Conservation (phyloP, 805 yeast genomes). For the Debaryomyces maramus region DNA sequence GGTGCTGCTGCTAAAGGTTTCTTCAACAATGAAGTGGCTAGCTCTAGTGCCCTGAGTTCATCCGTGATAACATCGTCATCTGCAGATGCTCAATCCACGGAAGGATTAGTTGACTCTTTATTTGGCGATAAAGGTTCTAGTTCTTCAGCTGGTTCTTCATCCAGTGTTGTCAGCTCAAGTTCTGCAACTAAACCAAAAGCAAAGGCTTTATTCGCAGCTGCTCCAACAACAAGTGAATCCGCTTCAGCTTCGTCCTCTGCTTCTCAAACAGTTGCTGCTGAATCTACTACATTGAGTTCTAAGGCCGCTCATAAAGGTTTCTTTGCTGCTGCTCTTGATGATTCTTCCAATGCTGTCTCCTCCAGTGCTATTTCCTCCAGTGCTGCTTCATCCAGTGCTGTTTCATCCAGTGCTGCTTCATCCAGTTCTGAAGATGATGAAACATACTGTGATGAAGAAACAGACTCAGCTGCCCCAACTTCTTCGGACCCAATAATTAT, state of each 20-base stretch:
- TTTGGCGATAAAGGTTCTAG: neutral
- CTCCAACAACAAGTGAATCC: slow-evolving; percentile 3
- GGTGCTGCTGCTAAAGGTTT: neutral
- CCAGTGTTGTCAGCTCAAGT: slow-evolving; percentile 4
- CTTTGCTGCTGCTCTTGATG: slow-evolving; percentile 8
- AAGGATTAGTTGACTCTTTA: no score
- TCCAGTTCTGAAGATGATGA: slow-evolving; percentile 16
- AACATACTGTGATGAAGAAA: slow-evolving; percentile 17
- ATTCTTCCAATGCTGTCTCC: neutral
- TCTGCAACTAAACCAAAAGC: slow-evolving; percentile 9
- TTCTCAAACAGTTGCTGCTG: slow-evolving; percentile 7
- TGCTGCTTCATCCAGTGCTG: slow-evolving; percentile 4
- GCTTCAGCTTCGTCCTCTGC: slow-evolving; percentile 4
- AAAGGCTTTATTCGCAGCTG: neutral
- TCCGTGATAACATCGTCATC: no score
- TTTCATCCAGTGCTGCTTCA: slow-evolving; percentile 6
- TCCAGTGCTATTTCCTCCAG: slow-evolving; percentile 1
- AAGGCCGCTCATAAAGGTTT: no score
- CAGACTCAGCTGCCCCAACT: slow-evolving; percentile 4
- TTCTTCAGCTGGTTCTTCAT: slow-evolving; percentile 2
- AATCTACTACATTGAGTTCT: slow-evolving; percentile 5
- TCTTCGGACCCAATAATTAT: slow-evolving; percentile 9
- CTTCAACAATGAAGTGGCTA: neutral
- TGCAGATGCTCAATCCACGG: no score
- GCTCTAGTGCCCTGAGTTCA: no score